Percentiles rank a stretch among this genome's conserved stretches.
Evolutionary conservation across 306 rosid species (phyloP).

Genomic region (Cotoneaster glaucophyllus): DNA sequence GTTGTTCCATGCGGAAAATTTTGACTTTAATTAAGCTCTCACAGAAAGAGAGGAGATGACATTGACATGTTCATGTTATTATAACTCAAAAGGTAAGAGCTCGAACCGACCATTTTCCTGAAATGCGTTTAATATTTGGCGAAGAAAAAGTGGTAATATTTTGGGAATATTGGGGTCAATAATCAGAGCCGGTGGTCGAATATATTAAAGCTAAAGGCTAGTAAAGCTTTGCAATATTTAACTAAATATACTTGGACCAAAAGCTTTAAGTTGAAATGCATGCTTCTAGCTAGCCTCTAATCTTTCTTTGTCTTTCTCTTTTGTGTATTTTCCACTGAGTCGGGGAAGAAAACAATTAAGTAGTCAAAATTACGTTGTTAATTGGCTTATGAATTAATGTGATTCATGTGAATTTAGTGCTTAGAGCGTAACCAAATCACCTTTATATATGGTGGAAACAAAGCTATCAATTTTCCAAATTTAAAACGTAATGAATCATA

Average conservation of each 20-base stretch:
- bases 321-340: conserved; percentile 5
- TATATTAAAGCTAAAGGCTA: background rate
- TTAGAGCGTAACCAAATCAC: background rate
- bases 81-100: background rate
- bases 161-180: background rate
- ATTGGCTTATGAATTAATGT: conserved; percentile 11
- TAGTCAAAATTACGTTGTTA: background rate
- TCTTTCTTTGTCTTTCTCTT: background rate
- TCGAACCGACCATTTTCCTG: conserved; percentile 36
- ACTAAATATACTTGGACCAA: background rate
- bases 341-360: conserved; percentile 1
- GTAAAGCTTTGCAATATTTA: background rate
- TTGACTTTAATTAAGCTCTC: background rate
- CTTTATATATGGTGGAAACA: conserved; percentile 11
- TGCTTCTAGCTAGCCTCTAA: background rate
- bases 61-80: background rate
- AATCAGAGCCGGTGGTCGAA: conserved; percentile 12
- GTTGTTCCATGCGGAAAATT: conserved; percentile 11
- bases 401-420: conserved; percentile 30
- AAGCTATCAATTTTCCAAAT: background rate
- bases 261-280: background rate
- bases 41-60: background rate
- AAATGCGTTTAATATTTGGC: background rate
- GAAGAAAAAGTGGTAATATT: background rate
- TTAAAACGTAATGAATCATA: background rate